Evolutionary conservation across 2,329 filamentous ascomycete genomes (phyloP).

Genomic region (Trichoderma endophyticum): DNA sequence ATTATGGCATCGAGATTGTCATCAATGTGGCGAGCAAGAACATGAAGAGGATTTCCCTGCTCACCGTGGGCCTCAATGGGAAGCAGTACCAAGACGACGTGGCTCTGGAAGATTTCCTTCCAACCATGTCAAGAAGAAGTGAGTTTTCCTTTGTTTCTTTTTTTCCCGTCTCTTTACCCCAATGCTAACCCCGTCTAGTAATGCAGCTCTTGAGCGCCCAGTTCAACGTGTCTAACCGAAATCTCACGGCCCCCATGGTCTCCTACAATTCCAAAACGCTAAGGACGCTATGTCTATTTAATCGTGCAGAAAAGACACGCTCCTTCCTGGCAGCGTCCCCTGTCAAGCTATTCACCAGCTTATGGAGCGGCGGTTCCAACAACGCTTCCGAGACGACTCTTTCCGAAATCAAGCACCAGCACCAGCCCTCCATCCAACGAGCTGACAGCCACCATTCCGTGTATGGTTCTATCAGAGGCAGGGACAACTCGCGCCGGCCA

Average conservation of each 20-base stretch:
- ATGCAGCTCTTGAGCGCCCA: constrained; percentile 69
- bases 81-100: constrained; percentile 72
- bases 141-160: constrained; percentile 33
- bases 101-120: constrained; percentile 67
- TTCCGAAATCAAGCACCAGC: constrained; percentile 38
- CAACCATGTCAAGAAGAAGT: constrained; percentile 72
- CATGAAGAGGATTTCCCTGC: constrained; percentile 47
- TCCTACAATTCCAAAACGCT: constrained; percentile 76
- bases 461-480: constrained; percentile 52
- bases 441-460: constrained; percentile 52
- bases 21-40: constrained; percentile 59
- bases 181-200: constrained; percentile 51
- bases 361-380: constrained; percentile 63
- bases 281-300: constrained; percentile 62
- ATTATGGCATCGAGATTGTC: constrained; percentile 69
- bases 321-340: constrained; percentile 79
- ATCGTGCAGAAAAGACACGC: constrained; percentile 61
- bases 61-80: constrained; percentile 63
- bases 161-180: background rate
- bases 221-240: constrained; percentile 63
- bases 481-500: constrained; percentile 31
- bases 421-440: constrained; percentile 40
- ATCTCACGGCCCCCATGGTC: constrained; percentile 65
- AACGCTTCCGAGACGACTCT: constrained; percentile 30
- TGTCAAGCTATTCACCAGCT: constrained; percentile 82